Conservation (phyloP, 2,329 filamentous ascomycete species). For the Thermothelomyces thermophilus region DNA sequence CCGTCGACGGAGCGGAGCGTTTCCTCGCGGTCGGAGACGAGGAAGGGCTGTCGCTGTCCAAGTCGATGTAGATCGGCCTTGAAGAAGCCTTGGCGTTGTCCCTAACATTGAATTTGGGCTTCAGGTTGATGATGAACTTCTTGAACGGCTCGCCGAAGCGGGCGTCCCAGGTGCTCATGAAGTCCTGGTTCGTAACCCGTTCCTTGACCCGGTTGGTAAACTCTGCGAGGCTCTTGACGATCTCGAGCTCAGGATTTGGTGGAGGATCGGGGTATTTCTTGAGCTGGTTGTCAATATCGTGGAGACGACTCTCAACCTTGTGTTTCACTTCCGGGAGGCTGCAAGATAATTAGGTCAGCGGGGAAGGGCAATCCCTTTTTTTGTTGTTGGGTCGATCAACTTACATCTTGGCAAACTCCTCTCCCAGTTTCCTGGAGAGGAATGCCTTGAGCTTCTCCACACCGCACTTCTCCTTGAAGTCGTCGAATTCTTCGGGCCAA, state of each 20-base stretch:
- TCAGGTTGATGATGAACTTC: slow-evolving; percentile 38
- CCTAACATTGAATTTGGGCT: slow-evolving; percentile 35
- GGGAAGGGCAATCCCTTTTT: background rate
- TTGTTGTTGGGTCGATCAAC: slow-evolving; percentile 17
- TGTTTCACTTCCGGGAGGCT: slow-evolving; percentile 37
- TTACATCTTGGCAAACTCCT: slow-evolving; percentile 48
- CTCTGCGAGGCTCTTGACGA: slow-evolving; percentile 51
- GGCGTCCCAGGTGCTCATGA: slow-evolving; percentile 38
- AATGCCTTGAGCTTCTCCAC: slow-evolving; percentile 47
- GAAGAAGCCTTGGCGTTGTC: slow-evolving; percentile 36
- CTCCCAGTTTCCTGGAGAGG: slow-evolving; percentile 46
- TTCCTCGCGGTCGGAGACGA: slow-evolving; percentile 13
- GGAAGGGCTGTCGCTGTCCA: slow-evolving; percentile 24
- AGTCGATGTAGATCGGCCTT: slow-evolving; percentile 31
- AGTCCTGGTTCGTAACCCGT: slow-evolving; percentile 46
- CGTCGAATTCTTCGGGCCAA: slow-evolving; percentile 46
- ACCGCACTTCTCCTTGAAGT: slow-evolving; percentile 44
- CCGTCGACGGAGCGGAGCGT: slow-evolving; percentile 6
- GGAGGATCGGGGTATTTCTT: slow-evolving; percentile 59
- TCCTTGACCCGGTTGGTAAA: slow-evolving; percentile 50
- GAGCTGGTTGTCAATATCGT: slow-evolving; percentile 49
- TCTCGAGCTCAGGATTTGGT: slow-evolving; percentile 57
- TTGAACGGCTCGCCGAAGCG: slow-evolving; percentile 47
- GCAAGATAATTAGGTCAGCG: background rate
- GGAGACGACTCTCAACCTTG: slow-evolving; percentile 45